Evolutionary conservation across 495 filamentous ascomycete species (phyloP), one percentile per base, ranked within the genome.

Genomic region (Poronia punctata): DNA sequence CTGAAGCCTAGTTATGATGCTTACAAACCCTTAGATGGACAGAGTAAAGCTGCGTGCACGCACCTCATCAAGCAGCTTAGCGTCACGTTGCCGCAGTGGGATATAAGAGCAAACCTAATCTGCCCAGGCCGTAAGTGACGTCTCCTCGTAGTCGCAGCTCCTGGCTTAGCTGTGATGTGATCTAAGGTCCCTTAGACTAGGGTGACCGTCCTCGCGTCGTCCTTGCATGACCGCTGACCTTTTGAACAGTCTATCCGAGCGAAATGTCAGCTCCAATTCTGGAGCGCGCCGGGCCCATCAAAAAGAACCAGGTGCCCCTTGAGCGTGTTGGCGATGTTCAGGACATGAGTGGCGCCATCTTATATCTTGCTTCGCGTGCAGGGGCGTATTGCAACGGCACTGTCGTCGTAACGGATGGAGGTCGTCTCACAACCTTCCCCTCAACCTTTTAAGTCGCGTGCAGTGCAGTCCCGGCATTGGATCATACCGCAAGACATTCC

Each of bases 31-130:
- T n/a, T 3, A 45, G 42, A 72, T 21, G 75, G 72, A 5, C 55
- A 70, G 20, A 78, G 72, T 49, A 87, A 87, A 62, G 75, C 78
- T 8, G 77, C 76, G 0, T 67, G 70, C 9, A 80, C 66, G 16
- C 81, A 83, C 48, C 54, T 84, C 34, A 75, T 79, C 20, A 86
- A 84, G 67, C 63, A 72, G 46, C 48, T 84, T 25, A 65, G 74
- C 3, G 73, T 68, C 1, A 50, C 49, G 14, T 57, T 82, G 20
- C 67, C 65, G 11, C 63, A 68, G 15, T 83, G 78, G 60, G 55
- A 68, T 45, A 83, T 87, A 36, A 68, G 68, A 36, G 64, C 72
- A 7, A 86, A 85, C 63, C 69, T 72, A n/a, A 68, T 86, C 18
- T 75, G 76, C 7, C 81, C 83, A 20, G 83, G 82, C 14, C 57